Conservation (phyloP, 2,329 filamentous ascomycete species). For the Domatiomyces catenatus region DNA sequence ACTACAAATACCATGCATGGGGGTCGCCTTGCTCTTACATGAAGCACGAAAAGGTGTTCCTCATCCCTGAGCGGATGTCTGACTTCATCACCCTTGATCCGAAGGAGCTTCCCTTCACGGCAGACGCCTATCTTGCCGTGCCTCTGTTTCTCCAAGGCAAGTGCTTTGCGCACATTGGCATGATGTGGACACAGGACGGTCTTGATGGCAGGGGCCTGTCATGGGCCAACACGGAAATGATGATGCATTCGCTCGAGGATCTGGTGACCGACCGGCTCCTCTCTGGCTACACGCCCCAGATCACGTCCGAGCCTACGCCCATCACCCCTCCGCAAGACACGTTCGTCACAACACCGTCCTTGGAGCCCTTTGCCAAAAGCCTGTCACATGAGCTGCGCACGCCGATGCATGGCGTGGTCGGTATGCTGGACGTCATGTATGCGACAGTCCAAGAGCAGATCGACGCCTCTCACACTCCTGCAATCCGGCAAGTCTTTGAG, state of each 20-base stretch:
- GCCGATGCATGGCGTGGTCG: slow-evolving; percentile 61
- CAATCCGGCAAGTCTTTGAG: slow-evolving; percentile 41
- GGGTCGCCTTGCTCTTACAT: slow-evolving; percentile 52
- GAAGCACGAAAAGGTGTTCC: slow-evolving; percentile 56
- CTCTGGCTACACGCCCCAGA: slow-evolving; percentile 35
- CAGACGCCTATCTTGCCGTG: slow-evolving; percentile 52
- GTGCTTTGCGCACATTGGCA: slow-evolving; percentile 55
- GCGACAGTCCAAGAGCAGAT: slow-evolving; percentile 54
- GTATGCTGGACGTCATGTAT: slow-evolving; percentile 64
- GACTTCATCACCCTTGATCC: slow-evolving; percentile 46
- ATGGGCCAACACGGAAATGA: slow-evolving; percentile 53
- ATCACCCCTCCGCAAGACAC: slow-evolving; percentile 40
- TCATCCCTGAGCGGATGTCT: slow-evolving; percentile 47
- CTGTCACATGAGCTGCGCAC: slow-evolving; percentile 57
- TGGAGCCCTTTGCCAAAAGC: slow-evolving; percentile 58
- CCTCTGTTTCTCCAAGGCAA: slow-evolving; percentile 51
- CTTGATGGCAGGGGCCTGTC: slow-evolving; percentile 39
- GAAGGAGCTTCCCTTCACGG: slow-evolving; percentile 44
- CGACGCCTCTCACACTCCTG: slow-evolving; percentile 36
- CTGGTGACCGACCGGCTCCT: slow-evolving; percentile 44
- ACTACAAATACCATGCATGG: slow-evolving; percentile 50
- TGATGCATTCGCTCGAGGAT: slow-evolving; percentile 54
- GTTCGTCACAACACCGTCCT: slow-evolving; percentile 44
- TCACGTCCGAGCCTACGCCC: slow-evolving; percentile 14
- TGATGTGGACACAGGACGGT: slow-evolving; percentile 55